A percentile compares a stretch with the other conserved stretches of the same genome.
phyloP scores from a whole-genome alignment of 2,329 filamentous ascomycete species.

The Aspergillus brunneoviolaceus region DNA sequence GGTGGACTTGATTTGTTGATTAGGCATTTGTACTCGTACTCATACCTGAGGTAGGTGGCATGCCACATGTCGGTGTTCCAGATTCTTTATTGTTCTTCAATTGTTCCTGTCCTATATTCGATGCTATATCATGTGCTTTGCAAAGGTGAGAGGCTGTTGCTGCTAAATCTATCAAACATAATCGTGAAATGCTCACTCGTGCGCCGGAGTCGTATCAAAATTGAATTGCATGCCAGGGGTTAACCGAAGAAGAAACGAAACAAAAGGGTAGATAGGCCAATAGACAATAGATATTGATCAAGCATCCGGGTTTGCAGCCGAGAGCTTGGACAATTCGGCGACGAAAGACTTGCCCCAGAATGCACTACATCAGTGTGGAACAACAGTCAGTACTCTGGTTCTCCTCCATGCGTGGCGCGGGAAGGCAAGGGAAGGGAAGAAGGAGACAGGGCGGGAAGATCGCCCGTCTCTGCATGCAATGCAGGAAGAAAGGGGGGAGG shows the following conservation, averaged over 20 bases:
- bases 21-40: background rate
- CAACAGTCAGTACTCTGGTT: background rate
- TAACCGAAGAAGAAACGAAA: background rate
- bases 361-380: slow-evolving; percentile 54
- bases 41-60: too few relatives aligned
- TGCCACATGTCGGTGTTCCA: background rate
- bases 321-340: slow-evolving; percentile 59
- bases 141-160: background rate
- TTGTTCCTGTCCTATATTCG: background rate
- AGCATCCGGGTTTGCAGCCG: background rate
- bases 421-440: background rate
- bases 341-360: slow-evolving; percentile 98
- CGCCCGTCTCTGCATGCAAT: background rate
- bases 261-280: background rate
- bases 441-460: background rate
- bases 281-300: background rate
- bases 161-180: background rate
- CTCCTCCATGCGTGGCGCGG: background rate
- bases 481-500: background rate
- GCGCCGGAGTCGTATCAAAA: background rate
- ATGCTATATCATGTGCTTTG: background rate
- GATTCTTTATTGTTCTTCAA: background rate
- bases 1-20: background rate
- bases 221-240: background rate
- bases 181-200: background rate